Evolutionary conservation across 2,329 filamentous ascomycete species (phyloP), one percentile per base, ranked within the genome.

Genomic region (Diplodia sapinea): DNA sequence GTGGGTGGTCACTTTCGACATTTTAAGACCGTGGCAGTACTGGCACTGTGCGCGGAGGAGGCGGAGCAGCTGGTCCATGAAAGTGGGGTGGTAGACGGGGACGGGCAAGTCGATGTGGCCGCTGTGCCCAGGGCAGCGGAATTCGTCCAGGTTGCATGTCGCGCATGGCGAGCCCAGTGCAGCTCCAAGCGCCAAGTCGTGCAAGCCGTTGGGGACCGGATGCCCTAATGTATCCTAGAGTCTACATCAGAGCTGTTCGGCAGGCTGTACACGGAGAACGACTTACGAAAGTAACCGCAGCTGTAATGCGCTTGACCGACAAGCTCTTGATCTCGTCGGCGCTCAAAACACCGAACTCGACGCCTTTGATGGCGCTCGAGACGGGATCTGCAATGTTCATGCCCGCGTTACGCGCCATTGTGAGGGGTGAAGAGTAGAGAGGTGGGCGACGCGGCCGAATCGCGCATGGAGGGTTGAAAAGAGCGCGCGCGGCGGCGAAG

Each of bases 71-170:
- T 97, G 94, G 76, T 97, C 94, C 84, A 99, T 91, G 76, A 97
- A 98, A 1, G 93, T 91, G n/a, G 94, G 92, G 79, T 99, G 94
- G 78, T 98, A 99, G 64, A 97, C 92, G 56, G 92, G 92, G 13
- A 94, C 90, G 15, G 95, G 94, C 13, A 99, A 88, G 74, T 97
- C 93, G 78, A 99, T 96, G 77, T 99, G 95, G 65, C 95, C 96
- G 69, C 91, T 87, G 82, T 99, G 96, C 68, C 96, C 96, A 7
- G 94, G 93, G 78, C 96, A 99, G 26, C 71, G 87, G 75, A 89
- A 86, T 70, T 89, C 89, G 75, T 89, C 91, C 72, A 96, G 86
- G 72, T 94, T 92, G 82, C 95, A 99, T 78, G 95, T 99, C 73
- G 93, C 86, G 82, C 95, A 99, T 76, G 89, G 84, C 78, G 91